These are phyloP conservation scores for Hura crepitans DNA, from an alignment of 441 rosid genomes.

Conservation along the genomic window DNA sequence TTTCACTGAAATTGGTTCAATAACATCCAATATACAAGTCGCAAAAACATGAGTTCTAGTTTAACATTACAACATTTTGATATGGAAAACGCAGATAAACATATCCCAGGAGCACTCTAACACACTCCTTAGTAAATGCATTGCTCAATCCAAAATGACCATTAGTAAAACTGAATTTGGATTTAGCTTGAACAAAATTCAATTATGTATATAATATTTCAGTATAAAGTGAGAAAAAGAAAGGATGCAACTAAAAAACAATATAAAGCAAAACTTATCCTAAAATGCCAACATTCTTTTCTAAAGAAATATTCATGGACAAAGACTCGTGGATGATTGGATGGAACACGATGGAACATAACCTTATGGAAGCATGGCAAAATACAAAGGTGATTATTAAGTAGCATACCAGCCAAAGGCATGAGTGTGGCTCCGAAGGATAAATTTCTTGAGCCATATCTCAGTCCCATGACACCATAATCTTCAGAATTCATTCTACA, in stretches of 20 bases:
- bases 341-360: conserved; percentile 11
- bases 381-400: neutral
- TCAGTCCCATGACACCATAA: conserved; percentile 71
- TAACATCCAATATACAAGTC: conserved; percentile 2
- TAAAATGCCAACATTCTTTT: neutral
- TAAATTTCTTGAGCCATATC: conserved; percentile 71
- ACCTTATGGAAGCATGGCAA: conserved; percentile 6
- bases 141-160: neutral
- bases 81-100: conserved; percentile 2
- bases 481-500: conserved; percentile 52
- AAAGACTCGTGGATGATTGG: neutral
- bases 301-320: neutral
- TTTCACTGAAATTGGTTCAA: conserved; percentile 33
- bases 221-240: neutral
- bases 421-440: conserved; percentile 65
- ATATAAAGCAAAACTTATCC: neutral
- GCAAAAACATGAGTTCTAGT: neutral
- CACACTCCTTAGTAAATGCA: neutral
- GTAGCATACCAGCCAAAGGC: conserved; percentile 55
- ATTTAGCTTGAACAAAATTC: neutral
- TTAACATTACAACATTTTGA: neutral
- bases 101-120: too few species aligned
- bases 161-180: neutral
- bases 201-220: neutral
- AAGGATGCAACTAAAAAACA: neutral